Evolutionary conservation across 2,329 filamentous ascomycete genomes (phyloP).

Genomic region (Epichloe glyceriae): DNA sequence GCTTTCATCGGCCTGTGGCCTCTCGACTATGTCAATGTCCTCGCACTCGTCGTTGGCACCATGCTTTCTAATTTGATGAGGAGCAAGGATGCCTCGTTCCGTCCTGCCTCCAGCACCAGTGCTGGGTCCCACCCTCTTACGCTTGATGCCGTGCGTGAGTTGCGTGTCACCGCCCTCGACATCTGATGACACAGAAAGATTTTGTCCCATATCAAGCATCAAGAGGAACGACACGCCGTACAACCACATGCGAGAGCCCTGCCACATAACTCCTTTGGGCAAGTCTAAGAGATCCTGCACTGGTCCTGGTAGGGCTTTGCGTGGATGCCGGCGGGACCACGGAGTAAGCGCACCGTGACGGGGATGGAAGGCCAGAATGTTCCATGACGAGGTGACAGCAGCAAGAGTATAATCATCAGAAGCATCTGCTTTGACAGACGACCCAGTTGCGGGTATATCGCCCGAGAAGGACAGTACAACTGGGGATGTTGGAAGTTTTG

Average conservation of each 20-base stretch:
- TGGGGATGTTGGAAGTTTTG: constrained; percentile 51
- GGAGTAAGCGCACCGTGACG: constrained; percentile 63
- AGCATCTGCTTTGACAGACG: constrained; percentile 14
- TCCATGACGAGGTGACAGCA: constrained; percentile 40
- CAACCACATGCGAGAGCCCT: constrained; percentile 66
- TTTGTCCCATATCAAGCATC: constrained; percentile 76
- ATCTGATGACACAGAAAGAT: constrained; percentile 36
- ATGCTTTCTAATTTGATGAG: constrained; percentile 29
- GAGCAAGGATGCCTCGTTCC: constrained; percentile 30
- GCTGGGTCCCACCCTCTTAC: constrained; percentile 36
- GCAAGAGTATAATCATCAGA: constrained; percentile 38
- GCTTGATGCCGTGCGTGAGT: constrained; percentile 30
- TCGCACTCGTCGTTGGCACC: constrained; percentile 28
- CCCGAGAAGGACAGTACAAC: constrained; percentile 56
- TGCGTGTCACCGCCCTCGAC: constrained; percentile 18
- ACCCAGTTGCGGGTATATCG: constrained; percentile 24
- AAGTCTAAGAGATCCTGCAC: constrained; percentile 66
- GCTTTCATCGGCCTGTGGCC: constrained; percentile 20
- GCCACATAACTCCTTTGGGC: constrained; percentile 77
- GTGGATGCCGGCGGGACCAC: constrained; percentile 77
- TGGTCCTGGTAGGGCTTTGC: constrained; percentile 57
- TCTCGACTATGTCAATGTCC: constrained; percentile 26
- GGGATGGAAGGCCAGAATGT: constrained; percentile 69
- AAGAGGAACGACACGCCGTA: constrained; percentile 79
- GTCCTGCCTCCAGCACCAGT: constrained; percentile 42